Evolutionary conservation across 2,329 filamentous ascomycete species (phyloP).

Genomic region (Penicillium sp.): DNA sequence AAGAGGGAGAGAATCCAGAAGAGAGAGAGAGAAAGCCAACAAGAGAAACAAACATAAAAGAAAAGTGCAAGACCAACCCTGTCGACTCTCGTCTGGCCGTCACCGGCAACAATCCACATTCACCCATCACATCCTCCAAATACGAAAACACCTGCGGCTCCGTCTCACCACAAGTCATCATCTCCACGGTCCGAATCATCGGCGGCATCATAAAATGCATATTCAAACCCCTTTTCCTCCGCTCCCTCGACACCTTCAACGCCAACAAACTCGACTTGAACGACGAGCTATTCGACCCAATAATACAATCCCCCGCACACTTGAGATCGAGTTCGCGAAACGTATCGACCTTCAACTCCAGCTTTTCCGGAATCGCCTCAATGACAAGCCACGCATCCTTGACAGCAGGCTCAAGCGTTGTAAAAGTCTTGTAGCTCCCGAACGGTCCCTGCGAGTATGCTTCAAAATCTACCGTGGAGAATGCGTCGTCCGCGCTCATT

Average conservation of each 20-base stretch:
- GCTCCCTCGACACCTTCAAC: constrained; percentile 26
- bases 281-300: constrained; percentile 48
- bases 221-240: constrained; percentile 36
- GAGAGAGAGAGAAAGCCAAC: background rate
- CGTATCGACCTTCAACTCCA: constrained; percentile 44
- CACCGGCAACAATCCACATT: constrained; percentile 41
- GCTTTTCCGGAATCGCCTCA: constrained; percentile 48
- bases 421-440: constrained; percentile 32
- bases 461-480: constrained; percentile 18
- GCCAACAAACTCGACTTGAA: constrained; percentile 48
- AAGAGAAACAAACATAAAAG: background rate
- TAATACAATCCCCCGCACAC: constrained; percentile 42
- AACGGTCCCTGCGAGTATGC: constrained; percentile 15
- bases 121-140: constrained; percentile 34
- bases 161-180: constrained; percentile 49
- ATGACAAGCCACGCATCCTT: constrained; percentile 48
- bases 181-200: constrained; percentile 41
- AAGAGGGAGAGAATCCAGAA: background rate
- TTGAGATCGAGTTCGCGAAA: constrained; percentile 42
- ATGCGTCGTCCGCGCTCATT: constrained; percentile 7
- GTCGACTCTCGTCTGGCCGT: constrained; percentile 45
- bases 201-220: constrained; percentile 50
- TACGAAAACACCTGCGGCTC: constrained; percentile 40
- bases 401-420: constrained; percentile 39
- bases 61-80: constrained; percentile 17